These are phyloP conservation scores for Candolleomyces efflorescens DNA, from an alignment of 768 basidiomycete species.

Conservation along the genomic window DNA sequence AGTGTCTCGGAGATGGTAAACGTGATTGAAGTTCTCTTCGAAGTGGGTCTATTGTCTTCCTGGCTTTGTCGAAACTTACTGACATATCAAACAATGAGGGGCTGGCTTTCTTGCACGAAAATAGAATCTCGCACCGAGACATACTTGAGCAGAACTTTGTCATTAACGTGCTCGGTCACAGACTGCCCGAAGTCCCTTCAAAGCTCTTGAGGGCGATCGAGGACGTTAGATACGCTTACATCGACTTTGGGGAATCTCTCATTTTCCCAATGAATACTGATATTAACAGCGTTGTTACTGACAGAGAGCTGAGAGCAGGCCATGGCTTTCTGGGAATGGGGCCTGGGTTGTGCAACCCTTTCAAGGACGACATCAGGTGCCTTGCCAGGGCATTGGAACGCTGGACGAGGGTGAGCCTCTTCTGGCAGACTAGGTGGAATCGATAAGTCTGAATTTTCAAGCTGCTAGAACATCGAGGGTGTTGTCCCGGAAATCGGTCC, in stretches of 20 bases:
- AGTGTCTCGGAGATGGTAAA: no score
- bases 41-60: no score
- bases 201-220: not conserved
- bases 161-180: not conserved
- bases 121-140: no score
- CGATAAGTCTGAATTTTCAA: not conserved
- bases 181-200: not conserved
- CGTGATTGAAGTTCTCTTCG: no score
- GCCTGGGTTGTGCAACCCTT: constrained; percentile 9
- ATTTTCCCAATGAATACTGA: constrained; percentile 8
- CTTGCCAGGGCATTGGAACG: constrained; percentile 2
- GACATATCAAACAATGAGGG: no score
- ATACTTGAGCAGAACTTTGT: no score
- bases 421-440: not conserved
- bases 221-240: constrained; percentile 5
- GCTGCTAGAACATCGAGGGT: constrained; percentile 6
- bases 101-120: no score
- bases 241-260: constrained; percentile 13
- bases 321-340: no score
- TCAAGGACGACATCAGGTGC: constrained; percentile 9
- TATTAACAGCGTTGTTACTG: not conserved
- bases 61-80: no score
- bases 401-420: constrained; percentile 7
- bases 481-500: constrained; percentile 9
- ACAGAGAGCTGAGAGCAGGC: no score